Conservation (phyloP, 202 grass and related monocot genomes). For the Carex sylvatica region DNA sequence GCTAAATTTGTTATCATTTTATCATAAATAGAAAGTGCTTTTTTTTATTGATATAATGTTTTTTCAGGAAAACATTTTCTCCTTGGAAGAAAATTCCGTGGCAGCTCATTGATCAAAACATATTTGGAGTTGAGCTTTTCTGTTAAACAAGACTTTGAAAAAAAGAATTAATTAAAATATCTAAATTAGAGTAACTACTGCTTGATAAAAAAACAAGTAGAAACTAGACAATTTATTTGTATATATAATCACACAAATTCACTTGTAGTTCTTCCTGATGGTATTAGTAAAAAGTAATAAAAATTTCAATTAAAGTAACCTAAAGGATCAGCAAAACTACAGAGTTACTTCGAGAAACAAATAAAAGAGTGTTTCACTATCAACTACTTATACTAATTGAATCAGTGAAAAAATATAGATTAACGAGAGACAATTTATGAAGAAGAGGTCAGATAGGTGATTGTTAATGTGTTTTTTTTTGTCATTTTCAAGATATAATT, state of each 20-base stretch:
- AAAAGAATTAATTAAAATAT: neutral
- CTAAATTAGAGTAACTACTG: neutral
- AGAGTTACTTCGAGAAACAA: neutral
- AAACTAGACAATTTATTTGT: neutral
- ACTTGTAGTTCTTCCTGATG: neutral
- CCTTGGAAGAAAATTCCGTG: neutral
- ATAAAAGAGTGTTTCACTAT: too few relatives aligned
- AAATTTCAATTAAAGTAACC: neutral
- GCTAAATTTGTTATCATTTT: neutral
- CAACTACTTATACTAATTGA: too few relatives aligned
- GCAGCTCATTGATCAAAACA: neutral
- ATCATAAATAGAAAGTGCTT: neutral
- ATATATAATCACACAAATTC: neutral
- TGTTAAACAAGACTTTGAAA: neutral
- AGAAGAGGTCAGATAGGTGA: too few relatives aligned
- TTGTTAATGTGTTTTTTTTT: too few relatives aligned
- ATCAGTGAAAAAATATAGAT: too few relatives aligned
- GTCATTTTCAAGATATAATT: too few relatives aligned
- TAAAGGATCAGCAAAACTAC: neutral
- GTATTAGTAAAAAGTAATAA: neutral
- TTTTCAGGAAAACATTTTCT: neutral
- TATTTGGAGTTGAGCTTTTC: neutral
- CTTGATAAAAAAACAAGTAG: neutral
- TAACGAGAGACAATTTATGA: too few relatives aligned
- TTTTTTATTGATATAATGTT: neutral